Evolutionary conservation across 371 early-diverging fungal genomes (phyloP).

Genomic region (Phascolomyces articulosus): DNA sequence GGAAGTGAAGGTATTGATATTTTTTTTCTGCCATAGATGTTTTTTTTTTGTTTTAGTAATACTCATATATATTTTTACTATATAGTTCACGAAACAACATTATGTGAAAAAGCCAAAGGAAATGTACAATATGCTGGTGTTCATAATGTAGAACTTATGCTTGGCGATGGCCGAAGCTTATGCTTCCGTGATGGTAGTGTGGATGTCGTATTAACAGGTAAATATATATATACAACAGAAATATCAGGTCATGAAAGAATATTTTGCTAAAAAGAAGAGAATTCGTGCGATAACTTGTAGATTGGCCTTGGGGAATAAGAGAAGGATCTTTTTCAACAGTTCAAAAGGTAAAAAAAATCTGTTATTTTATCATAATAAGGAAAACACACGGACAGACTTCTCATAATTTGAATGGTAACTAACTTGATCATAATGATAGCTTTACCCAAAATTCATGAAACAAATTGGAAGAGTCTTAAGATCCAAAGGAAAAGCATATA

Average conservation of each 20-base stretch:
- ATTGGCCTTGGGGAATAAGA: slow-evolving; percentile 54
- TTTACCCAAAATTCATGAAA: slow-evolving; percentile 48
- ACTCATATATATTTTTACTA: neutral
- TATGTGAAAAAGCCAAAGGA: slow-evolving; percentile 35
- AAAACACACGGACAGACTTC: too few relatives aligned
- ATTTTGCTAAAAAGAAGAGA: too few relatives aligned
- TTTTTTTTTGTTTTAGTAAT: too few relatives aligned
- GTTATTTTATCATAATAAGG: too few relatives aligned
- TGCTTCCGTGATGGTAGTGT: slow-evolving; percentile 33
- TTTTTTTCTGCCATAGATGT: too few relatives aligned
- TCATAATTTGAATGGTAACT: neutral
- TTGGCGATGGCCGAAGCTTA: slow-evolving; percentile 39
- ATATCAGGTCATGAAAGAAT: too few relatives aligned
- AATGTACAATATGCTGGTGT: slow-evolving; percentile 31
- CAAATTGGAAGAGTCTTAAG: slow-evolving; percentile 35
- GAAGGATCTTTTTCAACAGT: slow-evolving; percentile 38
- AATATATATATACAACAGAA: too few relatives aligned
- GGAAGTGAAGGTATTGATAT: slow-evolving; percentile 40
- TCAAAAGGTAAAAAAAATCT: slow-evolving; percentile 29
- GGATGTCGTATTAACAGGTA: slow-evolving; percentile 48
- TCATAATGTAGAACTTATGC: slow-evolving; percentile 36
- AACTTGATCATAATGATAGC: slow-evolving; percentile 17
- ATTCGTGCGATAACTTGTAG: too few relatives aligned
- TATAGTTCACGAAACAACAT: slow-evolving; percentile 32
- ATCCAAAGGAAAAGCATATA: slow-evolving; percentile 38